Conservation (phyloP, 2,329 filamentous ascomycete genomes). For the Colletotrichum brevisporum region DNA sequence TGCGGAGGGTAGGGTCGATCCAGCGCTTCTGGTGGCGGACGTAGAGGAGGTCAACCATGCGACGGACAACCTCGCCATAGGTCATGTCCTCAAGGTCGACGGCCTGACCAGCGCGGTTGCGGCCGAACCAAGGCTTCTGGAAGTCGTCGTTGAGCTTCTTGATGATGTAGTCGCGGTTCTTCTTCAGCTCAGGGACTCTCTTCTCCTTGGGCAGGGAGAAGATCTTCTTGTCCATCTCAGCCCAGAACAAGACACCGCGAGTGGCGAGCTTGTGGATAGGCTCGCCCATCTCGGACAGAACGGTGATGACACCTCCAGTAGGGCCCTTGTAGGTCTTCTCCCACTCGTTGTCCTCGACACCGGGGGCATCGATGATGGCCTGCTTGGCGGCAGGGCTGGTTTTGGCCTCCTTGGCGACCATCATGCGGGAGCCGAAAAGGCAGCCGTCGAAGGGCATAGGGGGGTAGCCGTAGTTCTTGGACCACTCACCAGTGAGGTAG, state of each 20-base stretch:
- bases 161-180: slow-evolving; percentile 91
- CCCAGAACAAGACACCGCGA: slow-evolving; percentile 95
- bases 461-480: slow-evolving; percentile 87
- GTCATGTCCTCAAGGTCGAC: slow-evolving; percentile 97
- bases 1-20: slow-evolving; percentile 89
- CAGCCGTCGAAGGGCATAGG: slow-evolving; percentile 96
- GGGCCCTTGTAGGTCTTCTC: slow-evolving; percentile 94
- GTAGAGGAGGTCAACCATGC: slow-evolving; percentile 91
- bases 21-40: slow-evolving; percentile 91
- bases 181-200: slow-evolving; percentile 87
- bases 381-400: slow-evolving; percentile 91
- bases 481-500: slow-evolving; percentile 91
- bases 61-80: slow-evolving; percentile 87
- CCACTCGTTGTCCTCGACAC: slow-evolving; percentile 87
- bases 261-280: slow-evolving; percentile 99
- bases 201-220: slow-evolving; percentile 97
- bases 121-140: slow-evolving; percentile 97
- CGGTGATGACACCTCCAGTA: slow-evolving; percentile 94
- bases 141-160: slow-evolving; percentile 96
- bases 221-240: slow-evolving; percentile 99
- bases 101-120: slow-evolving; percentile 83
- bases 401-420: slow-evolving; percentile 93
- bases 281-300: slow-evolving; percentile 99
- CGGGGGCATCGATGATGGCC: slow-evolving; percentile 88
- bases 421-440: slow-evolving; percentile 92